Conservation (phyloP, 306 rosid genomes). For the Gastrolobium villosum region DNA sequence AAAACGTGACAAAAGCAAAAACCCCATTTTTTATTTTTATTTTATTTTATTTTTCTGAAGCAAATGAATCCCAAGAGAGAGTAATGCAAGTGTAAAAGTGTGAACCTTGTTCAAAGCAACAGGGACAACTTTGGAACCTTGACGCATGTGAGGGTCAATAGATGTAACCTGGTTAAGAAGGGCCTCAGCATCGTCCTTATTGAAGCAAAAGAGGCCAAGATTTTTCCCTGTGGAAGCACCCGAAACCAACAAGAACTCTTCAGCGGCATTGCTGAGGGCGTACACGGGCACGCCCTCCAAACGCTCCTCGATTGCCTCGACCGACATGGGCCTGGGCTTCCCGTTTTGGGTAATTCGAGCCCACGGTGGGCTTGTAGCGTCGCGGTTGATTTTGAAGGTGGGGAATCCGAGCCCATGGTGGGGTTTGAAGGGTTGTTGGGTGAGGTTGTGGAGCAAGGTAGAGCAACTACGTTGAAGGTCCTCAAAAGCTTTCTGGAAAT, state of each 20-base stretch:
- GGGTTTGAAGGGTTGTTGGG: background rate
- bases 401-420: too few relatives aligned
- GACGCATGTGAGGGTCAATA: constrained; percentile 68
- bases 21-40: too few relatives aligned
- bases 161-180: constrained; percentile 72
- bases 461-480: constrained; percentile 37
- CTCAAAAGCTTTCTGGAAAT: constrained; percentile 44
- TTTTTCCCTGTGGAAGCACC: constrained; percentile 71
- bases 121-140: constrained; percentile 88
- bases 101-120: constrained; percentile 88
- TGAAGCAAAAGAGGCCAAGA: constrained; percentile 88
- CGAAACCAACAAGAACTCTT: constrained; percentile 86
- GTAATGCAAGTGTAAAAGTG: background rate
- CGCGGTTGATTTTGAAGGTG: background rate
- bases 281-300: constrained; percentile 90
- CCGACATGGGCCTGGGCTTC: constrained; percentile 52
- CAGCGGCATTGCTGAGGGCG: constrained; percentile 84
- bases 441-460: constrained; percentile 4
- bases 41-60: too few relatives aligned
- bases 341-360: constrained; percentile 62
- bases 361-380: constrained; percentile 51
- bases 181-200: constrained; percentile 82
- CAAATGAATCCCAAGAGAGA: background rate
- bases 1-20: background rate
- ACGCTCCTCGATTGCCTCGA: constrained; percentile 81